These are phyloP conservation scores for Aspergillus fructus DNA, from an alignment of 2,329 filamentous ascomycete species.

Conservation along the genomic window DNA sequence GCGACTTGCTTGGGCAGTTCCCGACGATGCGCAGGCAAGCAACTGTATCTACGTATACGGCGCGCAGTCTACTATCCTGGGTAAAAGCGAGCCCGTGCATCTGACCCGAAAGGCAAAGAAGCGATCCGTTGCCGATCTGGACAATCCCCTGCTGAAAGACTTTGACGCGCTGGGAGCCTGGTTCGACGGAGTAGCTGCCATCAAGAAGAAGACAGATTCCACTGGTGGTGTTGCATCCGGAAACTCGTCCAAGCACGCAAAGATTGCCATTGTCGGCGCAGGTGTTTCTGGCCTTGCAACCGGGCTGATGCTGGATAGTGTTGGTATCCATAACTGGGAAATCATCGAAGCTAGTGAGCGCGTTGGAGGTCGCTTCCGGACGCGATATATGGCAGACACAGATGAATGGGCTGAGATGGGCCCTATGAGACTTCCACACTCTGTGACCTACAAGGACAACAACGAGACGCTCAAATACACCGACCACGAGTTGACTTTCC, in stretches of 20 bases:
- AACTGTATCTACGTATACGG: background rate
- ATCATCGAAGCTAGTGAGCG: constrained; percentile 45
- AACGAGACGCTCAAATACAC: constrained; percentile 23
- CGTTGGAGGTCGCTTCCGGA: constrained; percentile 46
- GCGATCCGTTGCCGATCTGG: background rate
- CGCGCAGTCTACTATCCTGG: background rate
- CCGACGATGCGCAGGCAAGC: background rate
- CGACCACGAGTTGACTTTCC: constrained; percentile 26
- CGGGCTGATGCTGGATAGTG: constrained; percentile 43
- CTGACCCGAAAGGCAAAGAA: background rate
- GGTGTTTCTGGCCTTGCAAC: constrained; percentile 46
- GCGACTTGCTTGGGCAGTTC: background rate
- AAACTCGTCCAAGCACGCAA: constrained; percentile 11
- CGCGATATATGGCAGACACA: constrained; percentile 37
- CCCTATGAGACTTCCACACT: constrained; percentile 26
- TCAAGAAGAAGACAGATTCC: constrained; percentile 15
- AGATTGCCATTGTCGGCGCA: constrained; percentile 29
- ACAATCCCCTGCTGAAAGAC: background rate
- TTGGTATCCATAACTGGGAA: constrained; percentile 46
- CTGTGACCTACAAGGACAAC: constrained; percentile 21
- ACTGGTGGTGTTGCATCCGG: constrained; percentile 8
- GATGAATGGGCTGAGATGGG: constrained; percentile 30
- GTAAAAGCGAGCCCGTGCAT: background rate
- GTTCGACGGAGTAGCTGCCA: constrained; percentile 26
- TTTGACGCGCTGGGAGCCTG: constrained; percentile 12